A percentile compares a stretch with the other conserved stretches of the same genome.
phyloP scores from a whole-genome alignment of 1,284 basidiomycete genomes.

The Heterobasidion parviporum region DNA sequence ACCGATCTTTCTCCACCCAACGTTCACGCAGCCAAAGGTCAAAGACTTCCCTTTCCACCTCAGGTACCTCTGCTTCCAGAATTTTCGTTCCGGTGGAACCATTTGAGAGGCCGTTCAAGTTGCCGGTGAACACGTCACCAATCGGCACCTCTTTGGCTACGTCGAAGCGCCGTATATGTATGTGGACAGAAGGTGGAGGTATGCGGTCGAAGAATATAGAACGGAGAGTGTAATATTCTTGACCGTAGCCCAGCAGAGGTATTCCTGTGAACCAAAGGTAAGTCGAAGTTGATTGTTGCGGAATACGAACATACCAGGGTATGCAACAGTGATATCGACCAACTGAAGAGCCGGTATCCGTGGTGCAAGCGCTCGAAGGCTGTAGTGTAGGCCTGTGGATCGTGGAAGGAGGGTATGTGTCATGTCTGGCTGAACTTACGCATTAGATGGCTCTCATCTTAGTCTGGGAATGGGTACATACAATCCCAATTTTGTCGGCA shows the following conservation, averaged over 20 bases:
- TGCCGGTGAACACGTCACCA: conserved; percentile 38
- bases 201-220: conserved; percentile 83
- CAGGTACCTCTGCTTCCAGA: conserved; percentile 54
- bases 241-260: conserved; percentile 65
- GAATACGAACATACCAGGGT: conserved; percentile 54
- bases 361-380: conserved; percentile 73
- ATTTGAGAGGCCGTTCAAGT: conserved; percentile 23
- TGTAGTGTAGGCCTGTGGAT: conserved; percentile 85
- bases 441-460: neutral
- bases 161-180: conserved; percentile 77
- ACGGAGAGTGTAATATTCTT: conserved; percentile 80
- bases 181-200: conserved; percentile 79
- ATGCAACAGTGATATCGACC: conserved; percentile 85
- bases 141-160: conserved; percentile 61
- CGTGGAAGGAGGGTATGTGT: conserved; percentile 78
- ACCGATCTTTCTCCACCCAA: conserved; percentile 81
- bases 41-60: conserved; percentile 64
- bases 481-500: conserved; percentile 76
- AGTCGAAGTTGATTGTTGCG: too few species aligned
- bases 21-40: conserved; percentile 76
- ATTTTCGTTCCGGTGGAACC: conserved; percentile 18
- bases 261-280: conserved; percentile 36
- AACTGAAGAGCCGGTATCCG: conserved; percentile 73
- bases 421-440: conserved; percentile 59
- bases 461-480: conserved; percentile 32